phyloP scores from a whole-genome alignment of 768 basidiomycete species.

The Termitomyces sp. region DNA sequence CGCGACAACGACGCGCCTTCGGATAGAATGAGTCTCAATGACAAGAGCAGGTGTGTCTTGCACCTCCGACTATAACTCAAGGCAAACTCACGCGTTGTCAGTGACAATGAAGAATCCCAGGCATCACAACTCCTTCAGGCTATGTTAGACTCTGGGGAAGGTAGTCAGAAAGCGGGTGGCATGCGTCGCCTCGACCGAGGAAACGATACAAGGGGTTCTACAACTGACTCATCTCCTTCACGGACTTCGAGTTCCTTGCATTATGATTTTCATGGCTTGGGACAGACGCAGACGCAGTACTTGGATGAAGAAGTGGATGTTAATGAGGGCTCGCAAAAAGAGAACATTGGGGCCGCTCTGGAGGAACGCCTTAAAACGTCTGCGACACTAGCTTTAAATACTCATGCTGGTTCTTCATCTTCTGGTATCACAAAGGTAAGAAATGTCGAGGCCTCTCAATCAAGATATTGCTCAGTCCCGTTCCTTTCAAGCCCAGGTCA shows the following conservation, averaged over 20 bases:
- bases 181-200: slow-evolving; percentile 12
- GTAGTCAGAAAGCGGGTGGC: slow-evolving; percentile 14
- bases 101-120: slow-evolving; percentile 45
- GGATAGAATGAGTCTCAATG: slow-evolving; percentile 29
- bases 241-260: slow-evolving; percentile 28
- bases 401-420: slow-evolving; percentile 19
- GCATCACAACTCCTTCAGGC: slow-evolving; percentile 48
- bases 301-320: slow-evolving; percentile 26
- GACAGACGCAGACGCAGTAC: slow-evolving; percentile 47
- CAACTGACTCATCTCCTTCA: slow-evolving; percentile 34
- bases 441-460: slow-evolving; percentile 7
- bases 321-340: slow-evolving; percentile 47
- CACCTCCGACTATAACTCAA: slow-evolving; percentile 2
- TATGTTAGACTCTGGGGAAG: slow-evolving; percentile 28
- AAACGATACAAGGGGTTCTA: slow-evolving; percentile 25
- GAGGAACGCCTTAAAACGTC: not conserved
- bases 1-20: slow-evolving; percentile 7
- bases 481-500: slow-evolving; percentile 18
- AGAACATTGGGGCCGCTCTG: slow-evolving; percentile 30
- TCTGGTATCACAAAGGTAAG: slow-evolving; percentile 21
- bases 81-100: slow-evolving; percentile 16
- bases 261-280: slow-evolving; percentile 57
- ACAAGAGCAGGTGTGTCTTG: slow-evolving; percentile 28
- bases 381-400: slow-evolving; percentile 13
- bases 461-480: slow-evolving; percentile 11